Conservation (phyloP, 148 eudicot genomes). For the Rhododendron mucronatum region DNA sequence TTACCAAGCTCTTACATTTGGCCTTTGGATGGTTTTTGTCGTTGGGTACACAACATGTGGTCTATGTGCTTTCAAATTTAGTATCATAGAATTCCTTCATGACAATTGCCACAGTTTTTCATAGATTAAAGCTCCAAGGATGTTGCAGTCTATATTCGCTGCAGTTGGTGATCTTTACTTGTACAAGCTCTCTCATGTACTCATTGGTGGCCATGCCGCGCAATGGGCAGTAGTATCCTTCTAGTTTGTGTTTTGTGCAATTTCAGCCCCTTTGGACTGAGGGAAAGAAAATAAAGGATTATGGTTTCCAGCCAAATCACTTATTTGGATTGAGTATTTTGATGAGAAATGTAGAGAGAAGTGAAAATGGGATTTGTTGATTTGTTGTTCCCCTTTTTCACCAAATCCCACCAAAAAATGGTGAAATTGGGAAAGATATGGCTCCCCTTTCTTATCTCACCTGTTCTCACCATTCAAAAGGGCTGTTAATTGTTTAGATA, state of each 20-base stretch:
- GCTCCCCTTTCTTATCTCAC: too few relatives aligned
- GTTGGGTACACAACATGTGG: background rate
- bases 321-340: too few relatives aligned
- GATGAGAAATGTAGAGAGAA: too few relatives aligned
- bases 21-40: background rate
- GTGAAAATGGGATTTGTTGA: too few relatives aligned
- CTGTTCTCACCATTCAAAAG: too few relatives aligned
- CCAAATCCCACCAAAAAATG: too few relatives aligned
- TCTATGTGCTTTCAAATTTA: background rate
- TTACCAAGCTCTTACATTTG: background rate
- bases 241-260: background rate
- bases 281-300: too few relatives aligned
- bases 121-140: slow-evolving; percentile 77
- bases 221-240: slow-evolving; percentile 90
- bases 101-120: slow-evolving; percentile 4
- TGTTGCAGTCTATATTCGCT: slow-evolving; percentile 70
- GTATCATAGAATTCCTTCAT: background rate
- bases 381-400: too few relatives aligned
- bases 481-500: too few relatives aligned
- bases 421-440: too few relatives aligned
- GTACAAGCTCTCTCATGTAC: slow-evolving; percentile 59
- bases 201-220: slow-evolving; percentile 59
- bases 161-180: slow-evolving; percentile 86
- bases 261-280: background rate
- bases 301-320: too few relatives aligned